Conservation (phyloP, 2,329 filamentous ascomycete genomes). For the Fusarium veterinarium region DNA sequence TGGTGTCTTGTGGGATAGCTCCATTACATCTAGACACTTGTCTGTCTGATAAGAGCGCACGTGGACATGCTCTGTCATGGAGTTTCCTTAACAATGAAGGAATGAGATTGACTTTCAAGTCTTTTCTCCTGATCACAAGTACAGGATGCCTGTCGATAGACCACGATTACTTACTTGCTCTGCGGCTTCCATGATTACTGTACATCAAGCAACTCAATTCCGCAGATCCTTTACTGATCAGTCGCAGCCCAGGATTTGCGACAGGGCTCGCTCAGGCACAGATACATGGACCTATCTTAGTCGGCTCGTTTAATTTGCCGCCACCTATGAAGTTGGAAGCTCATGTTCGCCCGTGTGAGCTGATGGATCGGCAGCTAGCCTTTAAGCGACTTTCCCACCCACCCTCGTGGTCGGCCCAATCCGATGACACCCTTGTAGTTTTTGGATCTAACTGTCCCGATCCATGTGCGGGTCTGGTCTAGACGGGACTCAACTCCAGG, state of each 20-base stretch:
- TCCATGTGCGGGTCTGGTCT: constrained; percentile 41
- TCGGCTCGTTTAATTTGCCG: constrained; percentile 25
- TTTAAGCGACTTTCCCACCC: constrained; percentile 36
- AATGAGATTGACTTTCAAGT: constrained; percentile 15
- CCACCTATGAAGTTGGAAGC: constrained; percentile 24
- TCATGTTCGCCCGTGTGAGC: constrained; percentile 33
- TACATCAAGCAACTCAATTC: constrained; percentile 9
- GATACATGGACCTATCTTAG: not conserved
- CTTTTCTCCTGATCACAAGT: not conserved
- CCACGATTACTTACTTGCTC: not conserved
- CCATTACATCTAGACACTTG: not conserved
- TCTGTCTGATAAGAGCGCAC: not conserved
- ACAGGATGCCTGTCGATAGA: not conserved
- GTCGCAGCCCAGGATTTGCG: constrained; percentile 9
- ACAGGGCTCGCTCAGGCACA: constrained; percentile 29
- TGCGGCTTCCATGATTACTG: not conserved
- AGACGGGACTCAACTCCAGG: constrained; percentile 7
- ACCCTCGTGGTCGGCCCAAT: constrained; percentile 43
- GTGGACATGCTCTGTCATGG: constrained; percentile 6
- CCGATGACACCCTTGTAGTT: constrained; percentile 41
- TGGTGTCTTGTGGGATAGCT: not conserved
- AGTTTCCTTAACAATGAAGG: constrained; percentile 5
- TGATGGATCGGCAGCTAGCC: constrained; percentile 45
- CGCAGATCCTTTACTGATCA: constrained; percentile 18
- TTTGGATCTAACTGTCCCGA: constrained; percentile 43